Base-by-base conservation (phyloP, 139 green algal genomes). In the Eudorina sp. region DNA sequence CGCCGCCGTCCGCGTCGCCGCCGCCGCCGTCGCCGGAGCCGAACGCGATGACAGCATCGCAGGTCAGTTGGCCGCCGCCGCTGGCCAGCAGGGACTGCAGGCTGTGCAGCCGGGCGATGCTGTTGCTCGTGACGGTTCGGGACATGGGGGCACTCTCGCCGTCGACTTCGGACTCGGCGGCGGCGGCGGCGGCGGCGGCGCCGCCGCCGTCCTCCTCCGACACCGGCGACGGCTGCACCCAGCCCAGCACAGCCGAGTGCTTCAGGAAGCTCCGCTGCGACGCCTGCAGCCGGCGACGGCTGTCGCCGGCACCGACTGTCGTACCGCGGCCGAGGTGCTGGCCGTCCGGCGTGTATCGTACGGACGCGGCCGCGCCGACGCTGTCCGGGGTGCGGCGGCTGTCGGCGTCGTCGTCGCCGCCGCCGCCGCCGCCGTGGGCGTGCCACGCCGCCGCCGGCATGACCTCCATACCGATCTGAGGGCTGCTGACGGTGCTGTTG, bases 211-310 rank as follows among this genome's bases (percentile, higher is more conserved):
- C 76, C 1, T 43, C 78, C 21, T 27, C 11, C 27, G 2, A 27
- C 38, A 19, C 13, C 27, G 6, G 53, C 40, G 38, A 5, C 38
- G 31, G 77, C 53, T 84, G 77, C 40, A 85, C 78, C 78, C 78
- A 85, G 16, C 78, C 78, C 55, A 85, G 55, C 25, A 85, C 78
- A 29, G 78, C 78, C 23, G 78, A 85, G 41, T 83, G 76, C 76
- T 83, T 83, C 6, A 83, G 31, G 76, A 83, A 83, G 51, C 76
- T 83, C 2, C 36, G 34, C 23, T 83, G 76, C 18, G 76, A 83
- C 1, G 76, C 76, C 76, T 66, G 48, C 31, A 83, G 51, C 21
- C 51, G 51, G 5, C 76, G 51, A 4, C 74, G 74, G 74, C 74
- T 82, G 29, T 79, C 40, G 70, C 70, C 41, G 70, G 38, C 53